Evolutionary conservation across 352 stramenopile genomes (phyloP).

Genomic region (Phytophthora tubulina): DNA sequence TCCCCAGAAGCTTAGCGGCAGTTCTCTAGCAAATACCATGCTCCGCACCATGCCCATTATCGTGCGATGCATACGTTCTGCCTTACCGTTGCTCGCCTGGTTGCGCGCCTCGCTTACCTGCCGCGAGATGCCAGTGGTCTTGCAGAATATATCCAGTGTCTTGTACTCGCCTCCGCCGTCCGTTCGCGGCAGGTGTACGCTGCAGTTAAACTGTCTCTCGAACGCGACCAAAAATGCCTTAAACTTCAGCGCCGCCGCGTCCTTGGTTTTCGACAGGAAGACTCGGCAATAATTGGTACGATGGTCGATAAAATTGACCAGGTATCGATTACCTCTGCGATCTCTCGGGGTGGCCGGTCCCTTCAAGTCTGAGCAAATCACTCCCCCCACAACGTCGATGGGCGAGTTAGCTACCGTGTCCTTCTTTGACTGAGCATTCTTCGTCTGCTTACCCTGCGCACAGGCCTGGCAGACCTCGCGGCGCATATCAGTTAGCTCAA

Average conservation of each 20-base stretch:
- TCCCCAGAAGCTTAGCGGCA: no score
- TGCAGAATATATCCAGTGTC: no score
- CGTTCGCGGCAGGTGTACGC: no score
- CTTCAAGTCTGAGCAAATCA: constrained; percentile 25
- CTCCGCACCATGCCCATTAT: no score
- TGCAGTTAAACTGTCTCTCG: no score
- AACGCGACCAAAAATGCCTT: no score
- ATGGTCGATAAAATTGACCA: constrained; percentile 31
- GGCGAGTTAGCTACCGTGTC: constrained; percentile 27
- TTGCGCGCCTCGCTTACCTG: no score
- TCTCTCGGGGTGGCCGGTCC: constrained; percentile 7
- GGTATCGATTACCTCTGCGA: constrained; percentile 12
- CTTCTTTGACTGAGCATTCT: constrained; percentile 21
- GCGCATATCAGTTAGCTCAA: constrained; percentile 11
- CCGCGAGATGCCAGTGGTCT: no score
- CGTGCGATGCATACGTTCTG: no score
- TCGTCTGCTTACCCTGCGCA: constrained; percentile 29
- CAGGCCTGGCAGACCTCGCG: constrained; percentile 23
- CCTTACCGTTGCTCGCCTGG: no score
- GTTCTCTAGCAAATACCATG: no score
- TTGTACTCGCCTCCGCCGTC: no score
- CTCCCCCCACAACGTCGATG: constrained; percentile 20
- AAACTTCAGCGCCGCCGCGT: background rate
- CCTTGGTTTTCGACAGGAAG: constrained; percentile 25
- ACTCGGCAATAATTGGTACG: constrained; percentile 23